Evolutionary conservation across 176 grass and related monocot species (phyloP).

Genomic region (Lolium perenne): DNA sequence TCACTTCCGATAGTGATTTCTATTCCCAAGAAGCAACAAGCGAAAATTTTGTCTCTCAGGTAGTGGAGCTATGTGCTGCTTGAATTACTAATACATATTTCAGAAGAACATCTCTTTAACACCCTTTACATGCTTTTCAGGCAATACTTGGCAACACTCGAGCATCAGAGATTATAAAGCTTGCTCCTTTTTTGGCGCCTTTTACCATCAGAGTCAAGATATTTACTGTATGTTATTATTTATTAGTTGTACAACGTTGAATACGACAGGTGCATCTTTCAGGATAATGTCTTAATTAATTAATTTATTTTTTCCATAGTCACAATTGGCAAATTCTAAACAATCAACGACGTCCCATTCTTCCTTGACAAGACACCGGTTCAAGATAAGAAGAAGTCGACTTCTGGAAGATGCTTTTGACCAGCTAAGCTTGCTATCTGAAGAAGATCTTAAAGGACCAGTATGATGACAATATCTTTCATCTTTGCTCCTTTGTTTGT

Average conservation of each 20-base stretch:
- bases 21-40: slow-evolving; percentile 93
- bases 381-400: slow-evolving; percentile 96
- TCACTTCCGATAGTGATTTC: slow-evolving; percentile 83
- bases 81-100: slow-evolving; percentile 43
- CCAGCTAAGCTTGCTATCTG: slow-evolving; percentile 74
- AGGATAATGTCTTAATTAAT: slow-evolving; percentile 43
- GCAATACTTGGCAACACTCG: slow-evolving; percentile 88
- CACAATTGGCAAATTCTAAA: slow-evolving; percentile 75
- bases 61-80: slow-evolving; percentile 41
- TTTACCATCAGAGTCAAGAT: slow-evolving; percentile 96
- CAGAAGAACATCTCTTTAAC: slow-evolving; percentile 34
- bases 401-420: slow-evolving; percentile 99
- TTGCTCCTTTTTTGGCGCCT: slow-evolving; percentile 92
- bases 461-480: slow-evolving; percentile 59
- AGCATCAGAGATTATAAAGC: slow-evolving; percentile 90
- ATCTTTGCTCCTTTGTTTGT: slow-evolving; percentile 20
- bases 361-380: slow-evolving; percentile 66
- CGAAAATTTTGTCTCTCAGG: slow-evolving; percentile 99
- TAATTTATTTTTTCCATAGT: slow-evolving; percentile 49
- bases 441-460: slow-evolving; percentile 91
- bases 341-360: slow-evolving; percentile 64
- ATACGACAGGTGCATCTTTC: slow-evolving; percentile 31
- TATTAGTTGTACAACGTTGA: slow-evolving; percentile 20
- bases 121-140: slow-evolving; percentile 47
- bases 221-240: slow-evolving; percentile 71